Evolutionary conservation across 108 stramenopile species (phyloP).

Genomic region (Licmophora abbreviata): DNA sequence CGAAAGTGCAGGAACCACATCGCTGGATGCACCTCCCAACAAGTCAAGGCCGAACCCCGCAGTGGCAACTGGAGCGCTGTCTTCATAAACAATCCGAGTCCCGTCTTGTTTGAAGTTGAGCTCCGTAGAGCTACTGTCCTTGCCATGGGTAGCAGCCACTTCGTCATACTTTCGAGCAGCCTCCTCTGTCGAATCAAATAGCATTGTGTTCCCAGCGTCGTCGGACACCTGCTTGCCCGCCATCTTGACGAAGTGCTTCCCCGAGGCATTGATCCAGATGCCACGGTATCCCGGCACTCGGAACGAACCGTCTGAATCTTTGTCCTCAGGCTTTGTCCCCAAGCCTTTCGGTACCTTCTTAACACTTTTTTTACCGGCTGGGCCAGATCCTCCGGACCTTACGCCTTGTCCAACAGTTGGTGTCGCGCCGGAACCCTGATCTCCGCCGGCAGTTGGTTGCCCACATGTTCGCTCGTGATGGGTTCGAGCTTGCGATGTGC

Average conservation of each 20-base stretch:
- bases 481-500: conserved; percentile 68
- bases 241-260: conserved; percentile 73
- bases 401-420: conserved; percentile 21
- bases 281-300: conserved; percentile 64
- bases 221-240: conserved; percentile 17
- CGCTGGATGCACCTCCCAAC: conserved; percentile 14
- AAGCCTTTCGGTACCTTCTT: conserved; percentile 55
- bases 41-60: conserved; percentile 11
- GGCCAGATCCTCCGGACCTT: conserved; percentile 21
- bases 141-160: conserved; percentile 17
- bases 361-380: conserved; percentile 29
- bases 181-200: conserved; percentile 56
- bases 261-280: conserved; percentile 56
- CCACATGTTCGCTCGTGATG: conserved; percentile 81
- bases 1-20: conserved; percentile 33
- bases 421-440: conserved; percentile 10
- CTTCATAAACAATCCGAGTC: conserved; percentile 52
- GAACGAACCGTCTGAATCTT: conserved; percentile 53
- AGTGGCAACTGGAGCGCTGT: conserved; percentile 28
- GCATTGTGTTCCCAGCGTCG: conserved; percentile 16
- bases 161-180: conserved; percentile 67
- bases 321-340: conserved; percentile 33
- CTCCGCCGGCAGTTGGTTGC: conserved; percentile 16
- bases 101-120: conserved; percentile 68
- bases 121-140: conserved; percentile 22